Evolutionary conservation across 1,139 yeast genomes (phyloP).

Genomic region (Lodderomyces jiufengensis): DNA sequence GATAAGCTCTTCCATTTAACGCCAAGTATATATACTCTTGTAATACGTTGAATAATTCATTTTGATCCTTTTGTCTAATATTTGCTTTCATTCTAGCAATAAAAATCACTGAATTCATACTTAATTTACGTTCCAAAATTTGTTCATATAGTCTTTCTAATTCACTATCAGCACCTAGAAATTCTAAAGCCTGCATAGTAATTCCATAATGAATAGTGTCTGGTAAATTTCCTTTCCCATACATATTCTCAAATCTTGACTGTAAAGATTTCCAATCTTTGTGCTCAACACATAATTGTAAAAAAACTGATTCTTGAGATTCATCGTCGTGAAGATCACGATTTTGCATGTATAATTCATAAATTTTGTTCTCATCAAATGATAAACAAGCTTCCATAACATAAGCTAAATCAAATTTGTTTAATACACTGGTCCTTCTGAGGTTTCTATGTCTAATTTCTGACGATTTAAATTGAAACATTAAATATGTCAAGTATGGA

Average conservation of each 20-base stretch:
- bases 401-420: conserved; percentile 24
- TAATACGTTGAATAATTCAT: conserved; percentile 32
- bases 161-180: conserved; percentile 51
- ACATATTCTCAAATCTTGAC: conserved; percentile 57
- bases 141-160: conserved; percentile 52
- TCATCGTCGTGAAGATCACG: conserved; percentile 24
- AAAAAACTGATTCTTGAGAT: conserved; percentile 40
- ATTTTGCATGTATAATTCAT: conserved; percentile 22
- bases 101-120: conserved; percentile 47
- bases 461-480: conserved; percentile 19
- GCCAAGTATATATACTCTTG: conserved; percentile 14
- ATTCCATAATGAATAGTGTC: conserved; percentile 57
- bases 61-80: conserved; percentile 42
- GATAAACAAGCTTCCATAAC: conserved; percentile 29
- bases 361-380: conserved; percentile 22
- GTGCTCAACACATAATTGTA: conserved; percentile 47
- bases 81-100: conserved; percentile 48
- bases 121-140: conserved; percentile 41
- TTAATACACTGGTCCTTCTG: conserved; percentile 6
- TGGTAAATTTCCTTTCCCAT: conserved; percentile 56
- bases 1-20: conserved; percentile 2
- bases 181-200: conserved; percentile 61
- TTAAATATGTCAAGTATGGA: conserved; percentile 8
- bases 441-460: conserved; percentile 4
- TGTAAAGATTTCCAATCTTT: conserved; percentile 61